These are phyloP conservation scores for Beauveria rudraprayagi DNA, from an alignment of 2,329 filamentous ascomycete species.

Conservation along the genomic window DNA sequence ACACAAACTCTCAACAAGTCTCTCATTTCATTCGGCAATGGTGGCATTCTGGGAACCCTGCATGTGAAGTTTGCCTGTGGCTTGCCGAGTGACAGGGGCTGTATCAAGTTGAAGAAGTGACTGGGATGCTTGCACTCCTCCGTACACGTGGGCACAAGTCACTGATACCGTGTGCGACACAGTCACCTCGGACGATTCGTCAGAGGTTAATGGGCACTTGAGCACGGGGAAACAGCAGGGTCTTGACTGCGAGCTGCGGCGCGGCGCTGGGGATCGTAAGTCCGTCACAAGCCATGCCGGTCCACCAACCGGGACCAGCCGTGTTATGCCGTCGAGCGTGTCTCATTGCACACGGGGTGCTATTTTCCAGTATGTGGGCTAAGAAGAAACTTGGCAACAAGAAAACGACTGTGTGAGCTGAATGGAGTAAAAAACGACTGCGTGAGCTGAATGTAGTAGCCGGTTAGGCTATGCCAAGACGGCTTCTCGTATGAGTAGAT, in stretches of 20 bases:
- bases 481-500: neutral
- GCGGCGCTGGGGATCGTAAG: neutral
- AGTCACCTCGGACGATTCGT: neutral
- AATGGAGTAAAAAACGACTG: neutral
- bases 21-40: no score
- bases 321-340: neutral
- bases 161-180: neutral
- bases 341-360: neutral
- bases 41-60: neutral
- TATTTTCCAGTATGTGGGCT: no score
- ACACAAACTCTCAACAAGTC: neutral
- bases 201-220: neutral
- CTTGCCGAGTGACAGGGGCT: neutral
- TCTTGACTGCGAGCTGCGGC: neutral
- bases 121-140: neutral
- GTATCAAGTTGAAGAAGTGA: neutral
- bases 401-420: neutral
- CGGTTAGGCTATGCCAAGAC: neutral
- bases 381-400: neutral
- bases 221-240: neutral
- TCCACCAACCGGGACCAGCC: neutral
- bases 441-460: neutral
- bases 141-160: conserved; percentile 1
- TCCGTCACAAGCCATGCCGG: neutral
- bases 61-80: neutral